Percentiles rank a stretch among this genome's conserved stretches.
These are phyloP conservation scores for Exophiala sideris DNA, from an alignment of 2,329 filamentous ascomycete genomes.

Conservation along the genomic window DNA sequence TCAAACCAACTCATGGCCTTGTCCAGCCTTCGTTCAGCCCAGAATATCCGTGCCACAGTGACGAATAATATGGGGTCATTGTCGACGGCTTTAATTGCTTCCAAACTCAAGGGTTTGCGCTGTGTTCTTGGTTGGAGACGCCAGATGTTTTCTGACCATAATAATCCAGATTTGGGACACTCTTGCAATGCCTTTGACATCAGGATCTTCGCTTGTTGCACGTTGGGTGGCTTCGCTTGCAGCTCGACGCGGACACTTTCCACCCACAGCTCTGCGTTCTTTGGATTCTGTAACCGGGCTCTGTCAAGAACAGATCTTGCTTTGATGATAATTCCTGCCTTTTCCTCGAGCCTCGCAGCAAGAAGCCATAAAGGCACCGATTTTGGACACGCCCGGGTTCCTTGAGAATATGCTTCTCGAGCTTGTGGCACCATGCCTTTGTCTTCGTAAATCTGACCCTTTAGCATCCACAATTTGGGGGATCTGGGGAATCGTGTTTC, in stretches of 20 bases:
- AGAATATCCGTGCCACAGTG: conserved; percentile 91
- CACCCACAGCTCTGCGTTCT: conserved; percentile 79
- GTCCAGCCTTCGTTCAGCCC: conserved; percentile 86
- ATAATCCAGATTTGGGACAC: conserved; percentile 77
- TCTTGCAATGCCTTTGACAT: conserved; percentile 94
- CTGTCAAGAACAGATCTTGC: conserved; percentile 91
- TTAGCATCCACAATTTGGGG: conserved; percentile 96
- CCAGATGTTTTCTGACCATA: conserved; percentile 96
- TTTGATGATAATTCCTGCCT: conserved; percentile 77
- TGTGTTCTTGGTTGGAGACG: conserved; percentile 87
- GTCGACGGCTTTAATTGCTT: conserved; percentile 96
- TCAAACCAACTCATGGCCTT: conserved; percentile 98
- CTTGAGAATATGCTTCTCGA: conserved; percentile 82
- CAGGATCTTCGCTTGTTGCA: conserved; percentile 77
- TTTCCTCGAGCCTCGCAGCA: conserved; percentile 83
- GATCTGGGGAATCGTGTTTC: conserved; percentile 80
- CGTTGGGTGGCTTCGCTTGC: conserved; percentile 67
- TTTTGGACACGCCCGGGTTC: conserved; percentile 79
- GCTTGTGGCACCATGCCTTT: conserved; percentile 77
- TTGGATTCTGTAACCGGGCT: conserved; percentile 81
- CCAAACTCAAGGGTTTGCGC: conserved; percentile 82
- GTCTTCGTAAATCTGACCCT: conserved; percentile 93
- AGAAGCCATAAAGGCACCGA: conserved; percentile 88
- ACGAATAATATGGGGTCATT: conserved; percentile 86
- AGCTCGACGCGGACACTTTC: conserved; percentile 93